phyloP scores from a whole-genome alignment of 805 yeast genomes.

The Suhomyces pyralidae region DNA sequence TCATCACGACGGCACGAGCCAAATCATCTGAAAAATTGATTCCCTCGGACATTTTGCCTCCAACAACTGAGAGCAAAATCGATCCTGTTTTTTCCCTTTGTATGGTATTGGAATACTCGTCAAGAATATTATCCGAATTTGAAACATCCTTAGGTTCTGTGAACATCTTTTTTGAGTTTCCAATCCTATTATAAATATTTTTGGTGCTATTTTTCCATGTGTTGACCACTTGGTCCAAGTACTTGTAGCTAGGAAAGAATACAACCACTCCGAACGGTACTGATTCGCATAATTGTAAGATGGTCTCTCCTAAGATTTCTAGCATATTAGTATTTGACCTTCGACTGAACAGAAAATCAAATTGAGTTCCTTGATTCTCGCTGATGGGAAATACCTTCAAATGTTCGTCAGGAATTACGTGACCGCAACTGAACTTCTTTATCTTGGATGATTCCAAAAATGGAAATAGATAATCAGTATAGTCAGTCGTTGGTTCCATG shows the following conservation, averaged over 20 bases:
- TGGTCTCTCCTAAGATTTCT: conserved; percentile 45
- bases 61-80: conserved; percentile 77
- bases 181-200: conserved; percentile 28
- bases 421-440: conserved; percentile 69
- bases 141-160: conserved; percentile 49
- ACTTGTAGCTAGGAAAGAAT: conserved; percentile 83
- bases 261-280: conserved; percentile 77
- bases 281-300: conserved; percentile 39
- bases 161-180: conserved; percentile 46
- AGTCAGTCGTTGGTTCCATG: conserved; percentile 85
- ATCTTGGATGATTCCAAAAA: conserved; percentile 39
- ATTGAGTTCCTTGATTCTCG: conserved; percentile 17
- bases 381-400: conserved; percentile 57
- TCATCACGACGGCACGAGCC: conserved; percentile 84
- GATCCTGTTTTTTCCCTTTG: conserved; percentile 49
- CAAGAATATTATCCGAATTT: conserved; percentile 45
- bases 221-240: conserved; percentile 48
- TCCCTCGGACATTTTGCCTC: conserved; percentile 92
- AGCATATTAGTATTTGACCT: conserved; percentile 50
- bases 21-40: conserved; percentile 83
- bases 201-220: conserved; percentile 48
- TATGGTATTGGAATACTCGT: conserved; percentile 49
- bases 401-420: conserved; percentile 72
- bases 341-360: conserved; percentile 69
- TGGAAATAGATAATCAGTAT: conserved; percentile 63